Evolutionary conservation across 192 early-diverging fungal species (phyloP).

Genomic region (Lobosporangium transversale): DNA sequence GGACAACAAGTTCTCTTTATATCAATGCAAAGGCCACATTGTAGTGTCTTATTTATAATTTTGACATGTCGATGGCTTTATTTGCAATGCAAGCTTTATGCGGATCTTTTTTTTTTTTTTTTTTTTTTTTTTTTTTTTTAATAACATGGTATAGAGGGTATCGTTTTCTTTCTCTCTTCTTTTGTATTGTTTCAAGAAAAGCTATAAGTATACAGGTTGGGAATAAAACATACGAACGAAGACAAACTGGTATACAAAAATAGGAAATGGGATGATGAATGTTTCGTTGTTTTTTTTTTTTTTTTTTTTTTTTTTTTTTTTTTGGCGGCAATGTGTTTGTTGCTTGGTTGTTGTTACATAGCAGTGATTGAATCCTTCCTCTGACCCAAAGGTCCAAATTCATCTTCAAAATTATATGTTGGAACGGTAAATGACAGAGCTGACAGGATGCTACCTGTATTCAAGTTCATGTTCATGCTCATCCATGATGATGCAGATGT

Average conservation of each 20-base stretch:
- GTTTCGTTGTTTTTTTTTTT: slow-evolving; percentile 4
- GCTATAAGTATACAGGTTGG: not conserved
- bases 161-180: slow-evolving; percentile 25
- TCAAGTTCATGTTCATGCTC: slow-evolving; percentile 48
- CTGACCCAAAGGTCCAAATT: not conserved
- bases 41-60: too few species aligned
- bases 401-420: slow-evolving; percentile 35
- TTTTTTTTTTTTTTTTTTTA: too few species aligned
- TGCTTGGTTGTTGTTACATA: slow-evolving; percentile 21
- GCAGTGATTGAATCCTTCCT: slow-evolving; percentile 20
- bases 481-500: slow-evolving; percentile 33
- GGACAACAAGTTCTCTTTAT: too few species aligned
- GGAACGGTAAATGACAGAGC: slow-evolving; percentile 46
- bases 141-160: too few species aligned
- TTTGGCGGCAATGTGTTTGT: not conserved
- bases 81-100: too few species aligned
- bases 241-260: too few species aligned
- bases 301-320: slow-evolving; percentile 1
- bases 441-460: slow-evolving; percentile 29
- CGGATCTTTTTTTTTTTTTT: too few species aligned
- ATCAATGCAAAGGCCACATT: too few species aligned
- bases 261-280: slow-evolving; percentile 1
- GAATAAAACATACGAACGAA: not conserved
- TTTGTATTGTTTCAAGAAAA: not conserved
- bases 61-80: too few species aligned